phyloP scores from a whole-genome alignment of 129 eudicot species.

The Centaurea solstitialis region DNA sequence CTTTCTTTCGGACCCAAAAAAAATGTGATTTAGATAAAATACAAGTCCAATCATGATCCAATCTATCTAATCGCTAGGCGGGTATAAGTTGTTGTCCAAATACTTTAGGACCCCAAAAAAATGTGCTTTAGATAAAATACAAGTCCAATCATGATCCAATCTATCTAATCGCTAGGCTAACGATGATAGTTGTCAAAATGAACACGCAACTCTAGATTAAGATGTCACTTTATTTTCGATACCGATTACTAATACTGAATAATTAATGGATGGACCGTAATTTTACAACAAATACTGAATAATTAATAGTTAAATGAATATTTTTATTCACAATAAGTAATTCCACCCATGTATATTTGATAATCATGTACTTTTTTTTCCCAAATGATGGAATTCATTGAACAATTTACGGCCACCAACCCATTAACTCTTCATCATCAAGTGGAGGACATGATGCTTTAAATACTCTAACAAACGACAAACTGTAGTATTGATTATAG shows the following conservation, averaged over 20 bases:
- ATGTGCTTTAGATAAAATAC: background rate
- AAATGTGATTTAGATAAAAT: background rate
- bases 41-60: background rate
- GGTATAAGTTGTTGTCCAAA: background rate
- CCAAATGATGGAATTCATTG: too few relatives aligned
- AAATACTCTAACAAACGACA: conserved; percentile 15
- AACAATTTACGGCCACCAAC: conserved; percentile 11
- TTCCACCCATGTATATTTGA: background rate
- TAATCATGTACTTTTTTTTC: background rate
- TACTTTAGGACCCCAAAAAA: background rate
- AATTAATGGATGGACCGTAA: too few relatives aligned
- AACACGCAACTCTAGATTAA: background rate
- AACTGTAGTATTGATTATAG: conserved; percentile 11
- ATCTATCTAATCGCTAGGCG: background rate
- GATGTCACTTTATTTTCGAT: too few relatives aligned
- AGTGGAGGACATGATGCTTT: conserved; percentile 20
- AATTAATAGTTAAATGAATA: background rate
- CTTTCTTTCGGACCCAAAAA: background rate
- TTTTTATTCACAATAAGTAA: too few relatives aligned
- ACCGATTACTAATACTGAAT: background rate
- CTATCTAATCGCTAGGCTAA: background rate
- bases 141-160: background rate
- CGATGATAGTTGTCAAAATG: background rate
- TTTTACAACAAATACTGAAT: too few relatives aligned
- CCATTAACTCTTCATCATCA: conserved; percentile 15